Evolutionary conservation across 2,329 filamentous ascomycete genomes (phyloP), one percentile per base, ranked within the genome.

Genomic region (Aspergillus ochraceus): DNA sequence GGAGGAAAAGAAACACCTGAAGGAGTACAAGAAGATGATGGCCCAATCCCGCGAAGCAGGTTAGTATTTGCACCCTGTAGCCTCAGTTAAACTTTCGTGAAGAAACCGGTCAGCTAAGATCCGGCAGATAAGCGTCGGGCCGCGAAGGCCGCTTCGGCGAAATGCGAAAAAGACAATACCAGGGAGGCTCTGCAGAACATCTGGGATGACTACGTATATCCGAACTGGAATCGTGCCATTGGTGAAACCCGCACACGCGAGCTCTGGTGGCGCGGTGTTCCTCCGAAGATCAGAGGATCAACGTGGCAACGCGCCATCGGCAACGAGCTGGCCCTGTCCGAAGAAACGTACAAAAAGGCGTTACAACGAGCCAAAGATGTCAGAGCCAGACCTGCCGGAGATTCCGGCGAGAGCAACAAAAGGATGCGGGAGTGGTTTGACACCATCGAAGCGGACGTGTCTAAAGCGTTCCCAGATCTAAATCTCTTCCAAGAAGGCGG

Each of bases 1-100:
- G 56, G 95, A 99, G 75, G 95, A 99, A 78, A 90, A 86, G 73
- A 89, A 88, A 66, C 95, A 99, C 75, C 74, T 99, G 65, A 92
- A 86, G 70, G 83, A 88, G 67, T 88, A 87, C 70, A 84, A 88
- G 75, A 80, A 79, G 67, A 88, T 88, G 85, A 86, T 88, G 84
- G 82, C 82, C n/a, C 77, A 82, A 49, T 83, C 85, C 29, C 79
- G 83, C 46, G 85, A 87, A 76, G 79, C 82, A 58, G 81, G 83
- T 83, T 73, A 66, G 80, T 70, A 51, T 24, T 20, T 26, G 30
- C 10, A n/a, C 19, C 32, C 17, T 51, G 45, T 49, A 17, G 36
- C 36, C 14, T 42, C 22, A 29, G 12, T 30, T 45, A 12, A 26
- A 32, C 14, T n/a, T 52, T 22, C 55, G 42, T 52, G 11, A 8